Evolutionary conservation across 2,329 filamentous ascomycete genomes (phyloP), one percentile per base, ranked within the genome.

Genomic region (Talaromyces sp.): DNA sequence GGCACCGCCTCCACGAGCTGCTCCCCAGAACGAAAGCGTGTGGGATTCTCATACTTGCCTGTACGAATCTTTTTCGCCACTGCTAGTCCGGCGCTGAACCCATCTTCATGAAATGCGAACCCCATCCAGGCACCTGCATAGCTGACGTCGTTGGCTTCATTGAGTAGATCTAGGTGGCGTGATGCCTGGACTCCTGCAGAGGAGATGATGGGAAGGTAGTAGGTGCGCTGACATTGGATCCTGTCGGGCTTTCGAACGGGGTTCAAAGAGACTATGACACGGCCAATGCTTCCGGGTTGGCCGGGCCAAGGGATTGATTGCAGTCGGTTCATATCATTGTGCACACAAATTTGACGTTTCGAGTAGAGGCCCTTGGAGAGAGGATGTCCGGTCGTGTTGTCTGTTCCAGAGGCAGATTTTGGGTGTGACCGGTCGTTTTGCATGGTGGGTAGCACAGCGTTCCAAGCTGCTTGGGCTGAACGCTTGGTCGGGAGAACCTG

Each of bases 91-190:
- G 54, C 55, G 31, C 28, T 42, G 25, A 63, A 63, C 1, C 61
- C 56, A 9, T 60, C 61, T 25, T 60, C 61, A 5, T 63, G 61
- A 21, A 56, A 58, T 2, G 33, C 56, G 33, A 55, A 63, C 1
- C 61, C 61, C 61, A 63, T 63, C 61, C 61, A 63, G 25, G 61
- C 61, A 23, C 61, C 61, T 8, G 61, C 56, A 44, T 37, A 59
- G 44, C 37, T 46, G 56, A 60, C 37, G 37, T 46, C 25, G n/a
- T 55, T 18, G 4, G 23, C 12, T 14, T 46, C 23, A 11, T 58
- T 63, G 11, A 59, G 31, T 9, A 18, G 16, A n/a, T 58, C 18
- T 1, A 63, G 8, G 3, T 31, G 11, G 8, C 55, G 42, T n/a
- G 61, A 12, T 5, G 40, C 35, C 4, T 40, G 42, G 9, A 58